phyloP scores from a whole-genome alignment of 2,329 filamentous ascomycete species.

The Phyllachora maydis region DNA sequence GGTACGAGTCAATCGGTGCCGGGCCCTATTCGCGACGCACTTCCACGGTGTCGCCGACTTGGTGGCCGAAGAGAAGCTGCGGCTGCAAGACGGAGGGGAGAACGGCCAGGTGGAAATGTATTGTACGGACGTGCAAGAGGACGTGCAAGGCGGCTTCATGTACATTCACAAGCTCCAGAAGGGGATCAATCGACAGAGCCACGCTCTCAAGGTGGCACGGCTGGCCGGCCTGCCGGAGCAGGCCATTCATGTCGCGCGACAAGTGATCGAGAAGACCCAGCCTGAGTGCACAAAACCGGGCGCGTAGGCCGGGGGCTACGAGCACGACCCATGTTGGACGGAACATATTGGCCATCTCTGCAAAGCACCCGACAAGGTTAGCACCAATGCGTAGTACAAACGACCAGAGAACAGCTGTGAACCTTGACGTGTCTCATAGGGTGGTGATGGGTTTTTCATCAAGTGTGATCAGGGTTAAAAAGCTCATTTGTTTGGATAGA shows the following conservation, averaged over 20 bases:
- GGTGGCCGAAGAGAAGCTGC: slow-evolving; percentile 30
- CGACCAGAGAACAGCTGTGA: too few relatives aligned
- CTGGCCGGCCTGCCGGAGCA: slow-evolving; percentile 63
- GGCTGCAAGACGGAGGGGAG: slow-evolving; percentile 10
- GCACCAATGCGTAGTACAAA: too few relatives aligned
- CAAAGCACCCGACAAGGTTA: too few relatives aligned
- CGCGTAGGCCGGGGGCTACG: too few relatives aligned
- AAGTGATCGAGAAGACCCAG: slow-evolving; percentile 28
- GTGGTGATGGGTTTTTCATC: slow-evolving; percentile 36
- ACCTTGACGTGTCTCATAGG: slow-evolving; percentile 33
- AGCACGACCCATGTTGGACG: too few relatives aligned
- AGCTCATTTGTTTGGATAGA: slow-evolving; percentile 33
- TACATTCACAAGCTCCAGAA: slow-evolving; percentile 68
- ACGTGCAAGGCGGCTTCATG: slow-evolving; percentile 48
- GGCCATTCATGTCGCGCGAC: slow-evolving; percentile 46
- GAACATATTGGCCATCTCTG: too few relatives aligned
- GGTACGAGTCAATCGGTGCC: slow-evolving; percentile 53
- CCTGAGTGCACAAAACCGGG: slow-evolving; percentile 2
- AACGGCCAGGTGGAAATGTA: slow-evolving; percentile 42
- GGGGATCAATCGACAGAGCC: slow-evolving; percentile 71
- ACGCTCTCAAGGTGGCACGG: slow-evolving; percentile 85
- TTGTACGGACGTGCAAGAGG: slow-evolving; percentile 78
- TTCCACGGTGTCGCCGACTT: slow-evolving; percentile 75
- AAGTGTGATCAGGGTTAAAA: slow-evolving; percentile 42
- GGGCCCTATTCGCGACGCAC: slow-evolving; percentile 84